Conservation (phyloP, 192 early-diverging fungal genomes). For the Backusella liffmaniae region DNA sequence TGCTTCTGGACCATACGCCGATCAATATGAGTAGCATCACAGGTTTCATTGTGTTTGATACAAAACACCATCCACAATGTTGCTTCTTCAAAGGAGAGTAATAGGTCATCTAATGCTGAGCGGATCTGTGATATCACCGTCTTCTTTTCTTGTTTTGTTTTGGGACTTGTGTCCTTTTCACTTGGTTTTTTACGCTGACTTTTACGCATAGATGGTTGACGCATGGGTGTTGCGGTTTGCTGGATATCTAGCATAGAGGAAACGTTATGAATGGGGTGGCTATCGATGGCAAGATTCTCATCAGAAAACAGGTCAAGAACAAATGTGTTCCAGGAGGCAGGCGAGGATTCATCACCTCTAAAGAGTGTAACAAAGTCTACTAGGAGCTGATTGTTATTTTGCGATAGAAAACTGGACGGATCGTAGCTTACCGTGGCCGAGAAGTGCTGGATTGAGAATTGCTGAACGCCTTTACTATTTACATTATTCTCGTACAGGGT, state of each 20-base stretch:
- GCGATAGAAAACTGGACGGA: constrained; percentile 66
- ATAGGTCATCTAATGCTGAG: constrained; percentile 70
- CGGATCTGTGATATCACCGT: constrained; percentile 55
- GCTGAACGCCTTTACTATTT: constrained; percentile 20
- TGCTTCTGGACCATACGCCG: constrained; percentile 66
- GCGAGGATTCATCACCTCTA: constrained; percentile 50
- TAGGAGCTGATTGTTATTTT: constrained; percentile 66
- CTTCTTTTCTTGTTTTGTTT: neutral
- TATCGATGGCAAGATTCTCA: constrained; percentile 64
- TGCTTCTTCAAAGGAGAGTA: constrained; percentile 73
- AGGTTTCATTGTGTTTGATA: constrained; percentile 63
- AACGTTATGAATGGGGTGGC: constrained; percentile 65
- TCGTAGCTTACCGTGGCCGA: constrained; percentile 71
- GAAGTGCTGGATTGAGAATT: constrained; percentile 77
- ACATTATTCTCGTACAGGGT: constrained; percentile 36
- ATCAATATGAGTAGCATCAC: constrained; percentile 64
- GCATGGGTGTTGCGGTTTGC: constrained; percentile 65
- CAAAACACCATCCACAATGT: constrained; percentile 83
- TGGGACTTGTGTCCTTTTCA: neutral
- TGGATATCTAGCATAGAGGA: constrained; percentile 71
- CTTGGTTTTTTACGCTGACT: neutral
- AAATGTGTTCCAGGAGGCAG: constrained; percentile 69
- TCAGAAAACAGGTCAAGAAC: constrained; percentile 71
- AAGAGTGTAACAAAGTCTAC: constrained; percentile 86
- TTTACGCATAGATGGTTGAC: constrained; percentile 65